Evolutionary conservation across 768 basidiomycete species (phyloP), one percentile per base, ranked within the genome.

Genomic region (Calvatia gigantea): DNA sequence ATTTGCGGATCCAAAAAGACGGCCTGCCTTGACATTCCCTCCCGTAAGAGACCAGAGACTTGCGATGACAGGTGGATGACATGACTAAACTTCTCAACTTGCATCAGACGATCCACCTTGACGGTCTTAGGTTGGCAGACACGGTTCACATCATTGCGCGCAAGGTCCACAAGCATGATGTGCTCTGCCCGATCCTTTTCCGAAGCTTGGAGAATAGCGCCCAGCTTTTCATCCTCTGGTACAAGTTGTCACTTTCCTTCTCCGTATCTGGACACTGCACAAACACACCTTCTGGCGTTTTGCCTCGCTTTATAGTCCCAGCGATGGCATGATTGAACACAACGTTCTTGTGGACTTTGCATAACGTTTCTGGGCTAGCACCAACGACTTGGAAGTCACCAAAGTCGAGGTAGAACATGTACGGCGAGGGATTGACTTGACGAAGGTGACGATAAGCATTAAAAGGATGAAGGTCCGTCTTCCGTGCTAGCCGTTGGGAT

Each of bases 281-380:
- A 11, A 15, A 58, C 84, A 53, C 46, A 94, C 96, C 96, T 77
- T 92, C 91, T 0, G 76, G 72, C 6, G 87, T 90, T 69, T 87
- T 86, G 0, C 97, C 97, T 64, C 97, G 75, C 68, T 84, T 85
- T 25, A 87, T 89, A 1, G 97, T 99, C 11, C 97, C 97, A 9
- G 97, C 97, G 56, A 99, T 98, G 11, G 97, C 97, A 67, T 99
- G 97, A 65, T 98, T 98, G 70, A 80, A 96, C 3, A 99, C 96
- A 56, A 91, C 86, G 65, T 94, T 91, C 64, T 77, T 81, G 69
- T 92, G 87, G 21, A 99, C 94, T 69, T 95, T 98, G 74, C 97
- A 98, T 3, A 99, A 76, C 4, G 95, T 98, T 72, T 99, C 97
- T 0, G 97, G 97, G 63, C 93, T 96, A 1, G 97, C 97, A 9